phyloP scores from a whole-genome alignment of 352 stramenopile species.

The Phytophthora crassamura region DNA sequence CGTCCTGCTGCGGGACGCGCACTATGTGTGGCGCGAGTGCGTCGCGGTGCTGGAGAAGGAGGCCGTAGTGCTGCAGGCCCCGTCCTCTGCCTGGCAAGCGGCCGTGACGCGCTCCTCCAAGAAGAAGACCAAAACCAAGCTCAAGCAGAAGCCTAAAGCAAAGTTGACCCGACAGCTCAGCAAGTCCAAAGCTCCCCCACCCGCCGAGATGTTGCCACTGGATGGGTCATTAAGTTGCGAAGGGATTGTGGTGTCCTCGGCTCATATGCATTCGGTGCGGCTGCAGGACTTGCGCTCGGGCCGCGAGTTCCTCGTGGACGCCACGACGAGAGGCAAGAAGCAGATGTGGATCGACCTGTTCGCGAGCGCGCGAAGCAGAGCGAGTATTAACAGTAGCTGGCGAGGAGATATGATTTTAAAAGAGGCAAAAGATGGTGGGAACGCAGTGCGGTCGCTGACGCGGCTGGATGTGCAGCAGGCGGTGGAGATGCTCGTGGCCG shows the following conservation, averaged over 20 bases:
- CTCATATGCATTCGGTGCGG: conserved; percentile 63
- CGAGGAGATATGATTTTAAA: conserved; percentile 7
- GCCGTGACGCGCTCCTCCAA: conserved; percentile 10
- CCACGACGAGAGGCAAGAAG: conserved; percentile 45
- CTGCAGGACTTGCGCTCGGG: conserved; percentile 50
- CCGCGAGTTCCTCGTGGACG: conserved; percentile 57
- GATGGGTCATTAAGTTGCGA: conserved; percentile 57
- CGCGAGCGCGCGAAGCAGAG: conserved; percentile 34
- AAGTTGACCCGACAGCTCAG: conserved; percentile 26
- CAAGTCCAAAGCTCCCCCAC: conserved; percentile 16
- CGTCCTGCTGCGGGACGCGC: conserved; percentile 55
- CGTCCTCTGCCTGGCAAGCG: conserved; percentile 27
- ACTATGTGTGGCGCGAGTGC: conserved; percentile 58
- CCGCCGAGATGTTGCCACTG: conserved; percentile 39
- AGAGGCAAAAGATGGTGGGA: not conserved
- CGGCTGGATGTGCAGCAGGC: conserved; percentile 31
- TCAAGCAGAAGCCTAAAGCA: conserved; percentile 21
- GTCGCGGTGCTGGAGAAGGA: conserved; percentile 42
- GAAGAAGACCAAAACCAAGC: conserved; percentile 24
- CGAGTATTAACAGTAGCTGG: conserved; percentile 27
- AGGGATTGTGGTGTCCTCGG: conserved; percentile 64
- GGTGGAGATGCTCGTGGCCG: conserved; percentile 40
- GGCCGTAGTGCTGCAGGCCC: conserved; percentile 43
- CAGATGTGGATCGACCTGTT: conserved; percentile 69
- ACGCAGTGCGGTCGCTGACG: not conserved